Evolutionary conservation across 768 basidiomycete genomes (phyloP), one percentile per base, ranked within the genome.

Genomic region (Hemileccinum rubropunctum): DNA sequence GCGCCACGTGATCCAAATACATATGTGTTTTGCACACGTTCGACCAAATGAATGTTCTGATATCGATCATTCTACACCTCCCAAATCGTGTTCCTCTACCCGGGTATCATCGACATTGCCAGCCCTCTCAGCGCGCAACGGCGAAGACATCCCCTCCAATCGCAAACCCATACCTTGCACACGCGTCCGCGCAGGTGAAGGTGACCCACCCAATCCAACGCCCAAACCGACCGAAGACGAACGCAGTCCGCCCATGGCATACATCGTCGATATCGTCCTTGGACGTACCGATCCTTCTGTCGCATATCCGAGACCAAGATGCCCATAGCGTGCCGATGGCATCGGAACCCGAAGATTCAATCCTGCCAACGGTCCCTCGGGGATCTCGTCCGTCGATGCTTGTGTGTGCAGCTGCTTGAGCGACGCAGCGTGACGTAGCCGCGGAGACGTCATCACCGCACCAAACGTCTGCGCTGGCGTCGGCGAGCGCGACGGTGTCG

Each of bases 391-490:
- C 38, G 39, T 23, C 23, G 23, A 23, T 6, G n/a, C 15, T 5
- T 28, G 46, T 21, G 45, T 42, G 21, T 53, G 59, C 46, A 46
- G 51, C 41, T 64, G 63, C 52, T 42, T 57, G 46, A 73, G 52
- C 11, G 82, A 81, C 0, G 73, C 65, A 0, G 76, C 69, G 42
- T 78, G 82, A n/a, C 78, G 72, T 18, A 81, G 61, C 15, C 78
- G 72, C 3, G 84, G 84, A 11, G 76, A 78, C 2, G 84, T 86
- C 76, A 89, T 85, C 34, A 87, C 77, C 30, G 78, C 71, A 12
- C 87, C 86, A 59, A 89, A 89, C 27, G 84, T 88, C n/a, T 77
- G 77, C 13, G 73, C 69, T 45, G 61, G n/a, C 48, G 62, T 36
- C 75, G 75, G 55, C 67, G 79, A 33, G 69, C 66, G 37, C 75